Base-by-base conservation (phyloP, 441 rosid genomes). In the Sinapis alba region DNA sequence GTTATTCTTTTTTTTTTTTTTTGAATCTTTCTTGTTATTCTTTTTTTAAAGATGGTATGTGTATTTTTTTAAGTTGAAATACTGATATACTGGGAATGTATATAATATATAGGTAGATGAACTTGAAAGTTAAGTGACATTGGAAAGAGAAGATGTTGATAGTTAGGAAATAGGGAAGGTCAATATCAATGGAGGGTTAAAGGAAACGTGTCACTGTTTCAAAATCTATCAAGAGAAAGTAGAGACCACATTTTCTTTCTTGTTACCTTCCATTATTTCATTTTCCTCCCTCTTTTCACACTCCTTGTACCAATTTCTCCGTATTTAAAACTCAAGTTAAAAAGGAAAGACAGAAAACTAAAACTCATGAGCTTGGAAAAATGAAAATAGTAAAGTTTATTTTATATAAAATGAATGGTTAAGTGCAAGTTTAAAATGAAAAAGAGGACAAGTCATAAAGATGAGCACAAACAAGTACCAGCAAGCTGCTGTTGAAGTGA, bases 401-500 rank as follows among this genome's bases (percentile, higher is more conserved):
- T 6, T 20, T 9, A 59, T 15, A 58, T 53, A 30, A 15, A 47
- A 47, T 61, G 57, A 51, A 62, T 68, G 45, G 32, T 61, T 50
- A 59, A 67, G 21, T 67, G 60, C 38, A 38, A 53, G 45, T 65
- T 60, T 30, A 41, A 38, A 56, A 36, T 38, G 21, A 62, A 15
- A 15, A n/a, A 30, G 53, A 77, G 72, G 63, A 71, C 77, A 71
- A 58, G 72, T 60, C 72, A 77, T 78, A 67, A 72, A 66, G 59
- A 78, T 15, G 60, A 72, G 60, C 64, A 78, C 73, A 53, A 73
- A 78, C 69, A 78, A 61, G 78, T 72, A 72, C 74, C 63, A 78
- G 67, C 73, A 78, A 67, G 65, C 72, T 65, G 34, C 63, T 71
- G 76, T 50, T 67, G 47, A 47, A 57, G 68, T 71, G 63, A 77